Evolutionary conservation across 2,329 filamentous ascomycete genomes (phyloP).

Genomic region (Ceratocystis smalleyi): DNA sequence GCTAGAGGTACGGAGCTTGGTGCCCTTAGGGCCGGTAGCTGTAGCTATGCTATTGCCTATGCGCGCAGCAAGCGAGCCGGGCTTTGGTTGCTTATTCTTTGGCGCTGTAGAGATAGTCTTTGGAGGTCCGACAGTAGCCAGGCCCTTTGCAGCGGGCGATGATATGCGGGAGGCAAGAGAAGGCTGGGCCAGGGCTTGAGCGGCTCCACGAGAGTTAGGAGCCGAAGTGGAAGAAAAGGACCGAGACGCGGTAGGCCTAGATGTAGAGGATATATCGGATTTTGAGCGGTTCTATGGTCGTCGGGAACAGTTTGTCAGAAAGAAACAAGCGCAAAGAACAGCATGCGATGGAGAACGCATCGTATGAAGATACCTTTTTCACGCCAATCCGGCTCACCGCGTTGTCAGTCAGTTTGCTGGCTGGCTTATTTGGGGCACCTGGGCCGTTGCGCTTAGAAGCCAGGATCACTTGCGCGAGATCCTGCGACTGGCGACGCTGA

Average conservation of each 20-base stretch:
- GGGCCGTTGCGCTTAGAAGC: constrained; percentile 39
- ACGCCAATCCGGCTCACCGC: constrained; percentile 58
- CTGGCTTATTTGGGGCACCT: constrained; percentile 29
- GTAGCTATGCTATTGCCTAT: constrained; percentile 12
- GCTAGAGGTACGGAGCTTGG: background rate
- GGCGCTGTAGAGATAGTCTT: constrained; percentile 1
- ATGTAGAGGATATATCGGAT: background rate
- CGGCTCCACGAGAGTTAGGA: background rate
- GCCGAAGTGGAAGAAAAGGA: background rate
- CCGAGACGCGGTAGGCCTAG: background rate
- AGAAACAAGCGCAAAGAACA: background rate
- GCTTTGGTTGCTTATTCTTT: constrained; percentile 5
- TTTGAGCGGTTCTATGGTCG: constrained; percentile 4
- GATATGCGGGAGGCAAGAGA: constrained; percentile 16
- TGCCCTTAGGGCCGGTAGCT: constrained; percentile 12
- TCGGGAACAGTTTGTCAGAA: background rate
- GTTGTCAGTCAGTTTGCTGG: background rate
- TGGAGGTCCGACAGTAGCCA: constrained; percentile 11
- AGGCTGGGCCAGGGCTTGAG: background rate
- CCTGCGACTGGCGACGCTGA: constrained; percentile 55
- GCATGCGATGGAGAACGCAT: background rate
- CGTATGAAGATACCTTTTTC: constrained; percentile 41
- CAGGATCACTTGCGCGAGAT: constrained; percentile 58
- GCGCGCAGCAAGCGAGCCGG: constrained; percentile 6
- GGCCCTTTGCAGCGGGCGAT: constrained; percentile 12